Percentiles rank a stretch among this genome's conserved stretches.
These are phyloP conservation scores for Salix purpurea DNA, from an alignment of 345 rosid genomes.

Conservation along the genomic window DNA sequence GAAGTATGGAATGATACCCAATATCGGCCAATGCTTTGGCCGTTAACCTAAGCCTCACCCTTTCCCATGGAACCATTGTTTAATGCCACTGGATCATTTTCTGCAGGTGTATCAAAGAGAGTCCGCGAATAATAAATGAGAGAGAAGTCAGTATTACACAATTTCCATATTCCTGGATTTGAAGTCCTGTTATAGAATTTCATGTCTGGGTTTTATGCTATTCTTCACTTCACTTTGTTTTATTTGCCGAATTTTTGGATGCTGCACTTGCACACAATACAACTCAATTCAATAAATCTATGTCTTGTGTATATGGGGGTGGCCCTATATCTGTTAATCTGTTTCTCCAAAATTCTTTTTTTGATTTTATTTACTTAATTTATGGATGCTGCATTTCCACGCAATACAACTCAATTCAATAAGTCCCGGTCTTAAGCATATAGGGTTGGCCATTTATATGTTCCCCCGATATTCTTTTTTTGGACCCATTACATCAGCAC, in stretches of 20 bases:
- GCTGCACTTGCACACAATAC: too few species aligned
- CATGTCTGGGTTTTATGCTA: not conserved
- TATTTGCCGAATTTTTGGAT: too few species aligned
- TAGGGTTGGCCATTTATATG: not conserved
- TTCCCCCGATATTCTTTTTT: not conserved
- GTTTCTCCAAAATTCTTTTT: too few species aligned
- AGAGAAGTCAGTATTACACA: not conserved
- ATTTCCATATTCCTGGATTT: too few species aligned
- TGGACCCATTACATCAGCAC: not conserved
- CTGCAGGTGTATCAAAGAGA: conserved; percentile 52
- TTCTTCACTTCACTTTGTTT: not conserved
- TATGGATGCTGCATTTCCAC: too few species aligned
- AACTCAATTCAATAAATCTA: too few species aligned
- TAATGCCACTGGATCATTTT: conserved; percentile 53
- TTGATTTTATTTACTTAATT: too few species aligned
- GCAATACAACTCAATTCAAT: too few species aligned
- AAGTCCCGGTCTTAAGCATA: too few species aligned
- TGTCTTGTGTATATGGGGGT: too few species aligned
- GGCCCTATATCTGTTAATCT: too few species aligned
- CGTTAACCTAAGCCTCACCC: conserved; percentile 82
- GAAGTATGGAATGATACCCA: conserved; percentile 60
- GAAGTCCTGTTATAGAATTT: too few species aligned
- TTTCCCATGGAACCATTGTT: conserved; percentile 74
- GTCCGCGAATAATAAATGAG: conserved; percentile 37
- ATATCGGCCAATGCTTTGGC: conserved; percentile 72